Evolutionary conservation across 768 basidiomycete species (phyloP).

Genomic region (Mycena galericulata): DNA sequence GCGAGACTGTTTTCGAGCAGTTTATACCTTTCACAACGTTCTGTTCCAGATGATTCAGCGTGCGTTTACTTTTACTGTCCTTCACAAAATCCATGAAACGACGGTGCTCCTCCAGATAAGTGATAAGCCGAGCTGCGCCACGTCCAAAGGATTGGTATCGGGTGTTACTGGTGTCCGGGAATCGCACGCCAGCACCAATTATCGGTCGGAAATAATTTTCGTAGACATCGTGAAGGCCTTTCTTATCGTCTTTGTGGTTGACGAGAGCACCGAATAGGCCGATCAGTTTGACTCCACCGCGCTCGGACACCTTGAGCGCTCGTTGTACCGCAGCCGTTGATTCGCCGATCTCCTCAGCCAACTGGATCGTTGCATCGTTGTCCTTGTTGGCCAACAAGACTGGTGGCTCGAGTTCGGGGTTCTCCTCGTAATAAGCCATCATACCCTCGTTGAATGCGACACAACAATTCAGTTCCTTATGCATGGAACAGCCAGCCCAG

Average conservation of each 20-base stretch:
- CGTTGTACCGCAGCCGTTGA: slow-evolving; percentile 13
- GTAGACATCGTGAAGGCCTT: slow-evolving; percentile 37
- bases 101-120: slow-evolving; percentile 4
- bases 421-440: slow-evolving; percentile 18
- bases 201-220: slow-evolving; percentile 14
- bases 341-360: background rate
- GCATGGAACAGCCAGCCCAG: slow-evolving; percentile 41
- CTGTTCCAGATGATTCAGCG: slow-evolving; percentile 36
- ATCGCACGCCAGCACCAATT: slow-evolving; percentile 15
- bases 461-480: slow-evolving; percentile 43
- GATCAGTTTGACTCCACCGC: slow-evolving; percentile 38
- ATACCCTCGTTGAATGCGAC: slow-evolving; percentile 32
- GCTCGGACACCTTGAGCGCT: slow-evolving; percentile 27
- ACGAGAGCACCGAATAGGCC: slow-evolving; percentile 37
- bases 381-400: slow-evolving; percentile 36
- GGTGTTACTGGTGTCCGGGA: slow-evolving; percentile 30
- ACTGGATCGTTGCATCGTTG: slow-evolving; percentile 35
- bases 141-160: slow-evolving; percentile 35
- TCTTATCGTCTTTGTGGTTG: slow-evolving; percentile 43
- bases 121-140: slow-evolving; percentile 21
- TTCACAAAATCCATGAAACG: slow-evolving; percentile 8
- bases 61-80: slow-evolving; percentile 30
- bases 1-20: slow-evolving; percentile 30
- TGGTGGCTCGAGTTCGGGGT: slow-evolving; percentile 25
- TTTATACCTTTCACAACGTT: slow-evolving; percentile 36